phyloP scores from a whole-genome alignment of 139 green algal species.

The Desmodesmus armatus region DNA sequence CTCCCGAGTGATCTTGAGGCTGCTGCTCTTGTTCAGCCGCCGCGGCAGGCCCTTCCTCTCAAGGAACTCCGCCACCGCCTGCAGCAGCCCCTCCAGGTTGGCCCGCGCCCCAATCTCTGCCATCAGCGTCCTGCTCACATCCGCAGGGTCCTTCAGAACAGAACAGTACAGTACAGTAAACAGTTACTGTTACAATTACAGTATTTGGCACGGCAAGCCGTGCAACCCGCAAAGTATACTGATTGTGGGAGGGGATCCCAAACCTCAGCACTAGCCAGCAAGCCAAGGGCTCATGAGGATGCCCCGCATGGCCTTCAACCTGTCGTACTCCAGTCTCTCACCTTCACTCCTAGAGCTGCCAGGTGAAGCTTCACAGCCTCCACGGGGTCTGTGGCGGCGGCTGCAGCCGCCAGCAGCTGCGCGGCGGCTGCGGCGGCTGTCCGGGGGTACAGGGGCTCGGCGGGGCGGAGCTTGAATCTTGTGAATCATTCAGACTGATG shows the following conservation, averaged over 20 bases:
- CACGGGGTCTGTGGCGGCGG: constrained; percentile 1
- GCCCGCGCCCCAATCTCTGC: constrained; percentile 17
- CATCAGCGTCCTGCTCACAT: constrained; percentile 13
- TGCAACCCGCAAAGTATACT: too few relatives aligned
- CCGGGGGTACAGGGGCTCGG: not conserved
- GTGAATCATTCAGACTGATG: too few relatives aligned
- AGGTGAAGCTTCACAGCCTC: constrained; percentile 36
- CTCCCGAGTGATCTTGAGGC: constrained; percentile 39
- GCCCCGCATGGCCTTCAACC: too few relatives aligned
- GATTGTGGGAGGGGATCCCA: too few relatives aligned
- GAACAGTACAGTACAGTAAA: too few relatives aligned
- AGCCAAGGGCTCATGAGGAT: too few relatives aligned
- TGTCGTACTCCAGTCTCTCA: too few relatives aligned
- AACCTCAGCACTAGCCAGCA: too few relatives aligned
- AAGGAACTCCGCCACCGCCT: not conserved
- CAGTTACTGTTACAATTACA: too few relatives aligned
- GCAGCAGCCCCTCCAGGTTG: constrained; percentile 28
- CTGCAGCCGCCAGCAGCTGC: constrained; percentile 18
- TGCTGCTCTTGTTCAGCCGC: constrained; percentile 14
- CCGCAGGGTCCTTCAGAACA: constrained; percentile 11
- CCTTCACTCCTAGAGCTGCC: constrained; percentile 27
- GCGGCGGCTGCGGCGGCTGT: constrained; percentile 10
- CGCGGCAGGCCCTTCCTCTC: constrained; percentile 19
- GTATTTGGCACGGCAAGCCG: too few relatives aligned
- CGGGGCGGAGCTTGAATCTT: not conserved